Evolutionary conservation across 2,329 filamentous ascomycete genomes (phyloP).

Genomic region (Pseudogymnoascus sp.): DNA sequence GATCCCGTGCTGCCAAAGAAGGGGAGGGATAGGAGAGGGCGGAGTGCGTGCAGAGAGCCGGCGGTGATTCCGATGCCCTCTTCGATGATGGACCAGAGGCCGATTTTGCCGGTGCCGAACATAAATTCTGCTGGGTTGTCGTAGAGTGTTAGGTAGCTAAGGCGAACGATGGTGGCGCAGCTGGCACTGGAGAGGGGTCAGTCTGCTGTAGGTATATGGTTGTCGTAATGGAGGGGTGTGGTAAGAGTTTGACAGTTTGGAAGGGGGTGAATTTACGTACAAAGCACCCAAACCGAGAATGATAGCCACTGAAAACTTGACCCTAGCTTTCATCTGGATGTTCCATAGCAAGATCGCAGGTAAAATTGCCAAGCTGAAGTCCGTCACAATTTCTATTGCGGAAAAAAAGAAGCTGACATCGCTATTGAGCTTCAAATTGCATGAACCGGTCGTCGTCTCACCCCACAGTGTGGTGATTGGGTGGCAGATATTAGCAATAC

Average conservation of each 20-base stretch:
- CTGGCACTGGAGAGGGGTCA: constrained; percentile 26
- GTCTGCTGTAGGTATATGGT: neutral
- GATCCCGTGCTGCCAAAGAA: constrained; percentile 19
- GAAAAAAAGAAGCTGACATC: constrained; percentile 31
- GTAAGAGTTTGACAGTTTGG: too few species aligned
- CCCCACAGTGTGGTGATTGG: constrained; percentile 29
- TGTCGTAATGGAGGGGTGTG: neutral
- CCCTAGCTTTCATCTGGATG: constrained; percentile 36
- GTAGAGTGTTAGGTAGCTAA: constrained; percentile 36
- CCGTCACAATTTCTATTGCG: constrained; percentile 31
- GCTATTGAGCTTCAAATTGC: constrained; percentile 26
- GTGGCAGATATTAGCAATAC: constrained; percentile 28
- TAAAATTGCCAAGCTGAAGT: constrained; percentile 31
- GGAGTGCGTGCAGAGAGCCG: constrained; percentile 39
- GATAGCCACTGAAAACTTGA: constrained; percentile 38
- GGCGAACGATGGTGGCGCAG: constrained; percentile 35
- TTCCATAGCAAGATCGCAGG: constrained; percentile 35
- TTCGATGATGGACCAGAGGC: constrained; percentile 42
- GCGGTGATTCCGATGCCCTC: constrained; percentile 44
- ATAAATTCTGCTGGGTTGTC: constrained; percentile 35
- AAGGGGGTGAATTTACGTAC: too few species aligned
- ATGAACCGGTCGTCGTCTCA: constrained; percentile 24
- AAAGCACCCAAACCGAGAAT: constrained; percentile 39
- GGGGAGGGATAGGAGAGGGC: constrained; percentile 34
- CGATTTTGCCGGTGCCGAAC: constrained; percentile 35